Evolutionary conservation across 257 asterid genomes (phyloP), one percentile per base, ranked within the genome.

Genomic region (Penstemon newberryi): DNA sequence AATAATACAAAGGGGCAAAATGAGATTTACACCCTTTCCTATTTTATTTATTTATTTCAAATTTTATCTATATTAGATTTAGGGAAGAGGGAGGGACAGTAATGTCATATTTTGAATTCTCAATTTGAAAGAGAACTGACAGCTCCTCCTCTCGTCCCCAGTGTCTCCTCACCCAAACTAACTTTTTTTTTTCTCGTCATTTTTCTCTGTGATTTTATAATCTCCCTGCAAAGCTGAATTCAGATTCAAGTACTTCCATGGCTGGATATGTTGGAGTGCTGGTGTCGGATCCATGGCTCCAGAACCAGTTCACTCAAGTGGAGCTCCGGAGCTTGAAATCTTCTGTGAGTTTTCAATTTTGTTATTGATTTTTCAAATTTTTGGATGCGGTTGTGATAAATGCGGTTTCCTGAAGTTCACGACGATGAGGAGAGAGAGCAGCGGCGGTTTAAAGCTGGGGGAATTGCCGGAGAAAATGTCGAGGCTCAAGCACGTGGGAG

Each of bases 201-300:
- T 65, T 47, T 8, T 60, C 25, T 56, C 67, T 61, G 63, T 56
- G 45, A 70, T 73, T 77, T 56, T 53, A 0, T 19, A n/a, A n/a
- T 41, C 56, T 10, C 10, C 40, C 47, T 47, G 19, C 12, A 25
- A 25, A 25, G 73, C 62, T 67, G 49, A 12, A 38, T 53, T 12
- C 13, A 39, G 66, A 42, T 39, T 44, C 59, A 8, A 18, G n/a
- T 8, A 10, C 33, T 65, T 72, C 33, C 65, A 91, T 88, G 97
- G 96, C 98, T 37, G 92, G 87, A 4, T 91, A 87, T 47, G 84
- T 78, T 18, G 98, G 98, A 41, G 95, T 91, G 44, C 66, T 89
- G 68, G 89, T 89, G 10, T 89, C 98, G 63, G 96, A 92, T 92
- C 96, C 95, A 52, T 89, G 98, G 98, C 90, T 92, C 40, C 98